phyloP scores from a whole-genome alignment of 257 asterid genomes.

The Solanum stenotomum region DNA sequence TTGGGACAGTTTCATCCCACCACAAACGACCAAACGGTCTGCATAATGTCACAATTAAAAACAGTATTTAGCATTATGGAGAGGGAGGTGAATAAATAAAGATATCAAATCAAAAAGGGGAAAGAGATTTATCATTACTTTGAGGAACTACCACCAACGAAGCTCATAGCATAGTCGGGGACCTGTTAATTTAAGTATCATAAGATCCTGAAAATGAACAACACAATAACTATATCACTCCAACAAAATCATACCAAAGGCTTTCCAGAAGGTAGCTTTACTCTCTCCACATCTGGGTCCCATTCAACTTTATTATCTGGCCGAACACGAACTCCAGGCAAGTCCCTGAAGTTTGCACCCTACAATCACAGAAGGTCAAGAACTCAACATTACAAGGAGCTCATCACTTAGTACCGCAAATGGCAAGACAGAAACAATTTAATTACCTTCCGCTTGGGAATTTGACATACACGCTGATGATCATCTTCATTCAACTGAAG shows the following conservation, averaged over 20 bases:
- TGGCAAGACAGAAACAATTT: not conserved
- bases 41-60: not conserved
- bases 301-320: slow-evolving; percentile 4
- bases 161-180: slow-evolving; percentile 27
- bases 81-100: not conserved
- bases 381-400: not conserved
- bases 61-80: not conserved
- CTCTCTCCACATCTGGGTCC: slow-evolving; percentile 17
- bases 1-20: slow-evolving; percentile 30
- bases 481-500: slow-evolving; percentile 20
- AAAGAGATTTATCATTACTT: slow-evolving; percentile 13
- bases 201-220: not conserved
- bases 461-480: slow-evolving; percentile 21
- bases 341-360: slow-evolving; percentile 38
- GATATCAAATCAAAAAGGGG: not conserved
- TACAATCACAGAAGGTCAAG: not conserved
- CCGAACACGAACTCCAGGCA: slow-evolving; percentile 23
- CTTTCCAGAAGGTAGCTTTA: slow-evolving; percentile 14
- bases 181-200: slow-evolving; percentile 16
- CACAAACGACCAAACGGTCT: slow-evolving; percentile 39
- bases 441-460: slow-evolving; percentile 28
- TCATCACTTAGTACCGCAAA: not conserved
- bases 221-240: not conserved
- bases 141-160: slow-evolving; percentile 23
- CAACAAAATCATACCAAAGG: slow-evolving; percentile 17